Evolutionary conservation across 164 flowering plant species (phyloP).

Genomic region (Saururus chinensis): DNA sequence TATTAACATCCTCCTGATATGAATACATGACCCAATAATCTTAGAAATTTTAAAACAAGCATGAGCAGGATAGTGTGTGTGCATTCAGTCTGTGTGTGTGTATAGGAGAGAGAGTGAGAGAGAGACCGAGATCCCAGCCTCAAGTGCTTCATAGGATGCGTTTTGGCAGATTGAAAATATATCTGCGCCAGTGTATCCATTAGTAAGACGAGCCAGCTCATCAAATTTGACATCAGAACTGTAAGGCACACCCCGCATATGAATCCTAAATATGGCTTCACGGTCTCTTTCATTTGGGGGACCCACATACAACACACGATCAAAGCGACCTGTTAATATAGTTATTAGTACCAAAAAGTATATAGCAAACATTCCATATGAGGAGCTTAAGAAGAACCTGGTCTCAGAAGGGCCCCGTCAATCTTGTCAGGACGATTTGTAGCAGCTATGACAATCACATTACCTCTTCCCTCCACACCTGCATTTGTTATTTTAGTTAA

Average conservation of each 20-base stretch:
- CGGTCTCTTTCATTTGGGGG: slow-evolving; percentile 70
- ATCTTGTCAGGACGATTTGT: slow-evolving; percentile 98
- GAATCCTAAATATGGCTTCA: slow-evolving; percentile 68
- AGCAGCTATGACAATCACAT: slow-evolving; percentile 94
- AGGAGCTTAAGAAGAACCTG: slow-evolving; percentile 34
- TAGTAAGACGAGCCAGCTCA: slow-evolving; percentile 57
- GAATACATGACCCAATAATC: neutral
- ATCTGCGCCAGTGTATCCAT: slow-evolving; percentile 88
- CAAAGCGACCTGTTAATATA: slow-evolving; percentile 73
- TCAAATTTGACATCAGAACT: slow-evolving; percentile 45
- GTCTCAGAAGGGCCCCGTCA: slow-evolving; percentile 90
- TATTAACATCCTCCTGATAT: slow-evolving; percentile 56
- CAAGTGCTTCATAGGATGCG: slow-evolving; percentile 65
- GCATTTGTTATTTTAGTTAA: slow-evolving; percentile 1
- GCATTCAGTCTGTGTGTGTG: neutral
- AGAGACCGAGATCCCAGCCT: slow-evolving; percentile 29
- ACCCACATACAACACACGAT: slow-evolving; percentile 80
- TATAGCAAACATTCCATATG: neutral
- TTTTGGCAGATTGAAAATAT: slow-evolving; percentile 73
- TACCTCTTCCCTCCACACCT: slow-evolving; percentile 84
- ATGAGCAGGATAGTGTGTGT: neutral
- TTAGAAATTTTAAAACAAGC: neutral
- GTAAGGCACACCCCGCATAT: slow-evolving; percentile 59
- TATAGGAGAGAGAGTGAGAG: neutral
- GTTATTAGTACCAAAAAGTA: neutral